These are phyloP conservation scores for Hypoxylon sp. DNA, from an alignment of 2,329 filamentous ascomycete genomes.

Conservation along the genomic window DNA sequence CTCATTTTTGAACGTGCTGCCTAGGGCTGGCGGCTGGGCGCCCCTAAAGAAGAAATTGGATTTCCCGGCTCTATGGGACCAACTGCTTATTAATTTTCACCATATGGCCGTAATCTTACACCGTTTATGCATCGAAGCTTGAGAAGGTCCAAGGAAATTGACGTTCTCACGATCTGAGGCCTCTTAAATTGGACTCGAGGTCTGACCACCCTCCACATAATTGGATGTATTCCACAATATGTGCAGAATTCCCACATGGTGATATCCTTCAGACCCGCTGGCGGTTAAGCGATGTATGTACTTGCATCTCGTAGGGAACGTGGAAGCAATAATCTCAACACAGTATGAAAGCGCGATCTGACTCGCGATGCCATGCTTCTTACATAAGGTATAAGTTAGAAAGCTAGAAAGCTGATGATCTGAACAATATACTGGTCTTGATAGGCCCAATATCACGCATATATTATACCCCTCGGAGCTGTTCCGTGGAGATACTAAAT, in stretches of 20 bases:
- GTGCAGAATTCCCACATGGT: too few relatives aligned
- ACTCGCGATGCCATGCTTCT: constrained; percentile 4
- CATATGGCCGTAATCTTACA: constrained; percentile 25
- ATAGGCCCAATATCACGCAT: too few relatives aligned
- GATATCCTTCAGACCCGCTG: too few relatives aligned
- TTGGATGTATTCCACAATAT: too few relatives aligned
- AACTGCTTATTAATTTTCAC: constrained; percentile 22
- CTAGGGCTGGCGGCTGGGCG: constrained; percentile 24
- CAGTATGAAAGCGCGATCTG: constrained; percentile 5
- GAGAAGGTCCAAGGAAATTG: constrained; percentile 20
- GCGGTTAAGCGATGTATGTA: too few relatives aligned
- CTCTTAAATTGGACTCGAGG: constrained; percentile 7
- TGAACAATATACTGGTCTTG: too few relatives aligned
- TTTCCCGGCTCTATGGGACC: constrained; percentile 33
- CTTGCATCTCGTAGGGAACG: background rate
- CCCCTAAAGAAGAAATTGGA: constrained; percentile 30
- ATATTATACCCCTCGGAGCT: too few relatives aligned
- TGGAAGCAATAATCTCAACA: background rate
- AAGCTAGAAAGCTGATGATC: too few relatives aligned
- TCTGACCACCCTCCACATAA: constrained; percentile 17
- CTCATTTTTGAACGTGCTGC: constrained; percentile 19
- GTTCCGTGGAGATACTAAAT: constrained; percentile 25
- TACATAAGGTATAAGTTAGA: constrained; percentile 1
- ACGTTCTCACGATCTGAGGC: background rate
- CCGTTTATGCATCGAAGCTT: constrained; percentile 30